Evolutionary conservation across 2,329 filamentous ascomycete species (phyloP).

Genomic region (Coniella lustricola): DNA sequence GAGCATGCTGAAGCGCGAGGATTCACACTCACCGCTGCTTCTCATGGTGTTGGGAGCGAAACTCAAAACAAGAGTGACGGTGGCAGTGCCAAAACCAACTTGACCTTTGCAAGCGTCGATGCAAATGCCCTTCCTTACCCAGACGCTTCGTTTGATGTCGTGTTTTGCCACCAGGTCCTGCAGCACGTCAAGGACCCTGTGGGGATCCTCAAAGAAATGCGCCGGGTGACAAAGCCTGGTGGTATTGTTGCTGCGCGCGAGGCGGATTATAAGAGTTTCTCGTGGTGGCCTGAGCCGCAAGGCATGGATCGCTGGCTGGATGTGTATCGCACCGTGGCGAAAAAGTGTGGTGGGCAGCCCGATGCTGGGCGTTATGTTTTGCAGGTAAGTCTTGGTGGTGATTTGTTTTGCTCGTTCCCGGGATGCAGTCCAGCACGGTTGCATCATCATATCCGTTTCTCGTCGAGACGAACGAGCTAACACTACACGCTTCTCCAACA

Average conservation of each 20-base stretch:
- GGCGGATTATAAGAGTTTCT: slow-evolving; percentile 17
- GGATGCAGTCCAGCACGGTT: too few relatives aligned
- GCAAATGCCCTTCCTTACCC: slow-evolving; percentile 33
- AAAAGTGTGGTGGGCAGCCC: slow-evolving; percentile 8
- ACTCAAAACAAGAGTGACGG: too few relatives aligned
- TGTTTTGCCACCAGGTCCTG: slow-evolving; percentile 37
- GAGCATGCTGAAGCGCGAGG: slow-evolving; percentile 15
- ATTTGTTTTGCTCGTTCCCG: too few relatives aligned
- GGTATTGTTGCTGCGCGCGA: slow-evolving; percentile 32
- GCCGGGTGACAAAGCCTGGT: slow-evolving; percentile 35
- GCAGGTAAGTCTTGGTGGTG: background rate
- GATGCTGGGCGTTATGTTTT: slow-evolving; percentile 10
- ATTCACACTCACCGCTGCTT: background rate
- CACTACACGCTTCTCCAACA: too few relatives aligned
- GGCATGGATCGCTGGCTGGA: slow-evolving; percentile 8
- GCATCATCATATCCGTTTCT: too few relatives aligned
- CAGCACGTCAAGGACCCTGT: slow-evolving; percentile 29
- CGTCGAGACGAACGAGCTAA: too few relatives aligned
- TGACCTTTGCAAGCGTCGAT: slow-evolving; percentile 25
- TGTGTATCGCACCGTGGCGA: slow-evolving; percentile 4
- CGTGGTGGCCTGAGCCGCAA: slow-evolving; percentile 6
- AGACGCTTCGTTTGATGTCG: slow-evolving; percentile 35
- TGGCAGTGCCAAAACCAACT: slow-evolving; percentile 2
- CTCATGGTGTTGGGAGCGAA: too few relatives aligned
- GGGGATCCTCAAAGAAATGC: slow-evolving; percentile 32